Evolutionary conservation across 1,139 yeast species (phyloP), one percentile per base, ranked within the genome.

Genomic region (Hansenula lynferdii): DNA sequence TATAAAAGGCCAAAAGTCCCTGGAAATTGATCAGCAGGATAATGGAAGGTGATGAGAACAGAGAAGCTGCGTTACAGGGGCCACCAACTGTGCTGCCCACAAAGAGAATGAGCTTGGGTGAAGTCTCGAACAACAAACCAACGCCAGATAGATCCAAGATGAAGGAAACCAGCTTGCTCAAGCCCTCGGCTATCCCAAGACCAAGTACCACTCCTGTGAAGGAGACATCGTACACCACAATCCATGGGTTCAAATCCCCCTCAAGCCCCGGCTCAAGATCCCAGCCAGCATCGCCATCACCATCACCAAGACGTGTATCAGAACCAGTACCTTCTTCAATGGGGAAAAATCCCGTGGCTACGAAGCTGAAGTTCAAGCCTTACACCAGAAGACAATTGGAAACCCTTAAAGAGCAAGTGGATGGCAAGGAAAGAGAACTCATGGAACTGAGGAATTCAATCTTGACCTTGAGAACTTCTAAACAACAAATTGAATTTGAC

Each of bases 391-490:
- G 31, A 8, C 44, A 42, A 18, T 34, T 46, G 20, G 35, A 34
- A n/a, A 18, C 12, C n/a, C 25, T 48, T 4, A 45, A 43, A 18
- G 9, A 16, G 6, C 32, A 40, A 22, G 27, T 41, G 4, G 35
- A 34, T 8, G 19, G 23, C 1, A 36, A 36, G 17, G 47, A 47
- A 19, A 51, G 50, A 6, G 58, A 60, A 23, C 38, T 61, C 28
- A 35, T 47, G 26, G 51, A 51, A 19, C 41, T 42, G 42, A 41
- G 41, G 29, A 53, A 58, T 15, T 44, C 52, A 23, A 51, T 61
- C 2, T 54, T 61, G 51, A 62, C 67, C 4, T 42, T 66, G 21
- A 61, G 63, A 38, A 71, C 71, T 6, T 66, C 65, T 36, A 65
- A 62, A 34, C 65, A 65, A 28, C 59, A 64, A 41, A 53, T 57